These are phyloP conservation scores for Trypanosoma boissoni DNA, from an alignment of 208 protist species.

Conservation along the genomic window DNA sequence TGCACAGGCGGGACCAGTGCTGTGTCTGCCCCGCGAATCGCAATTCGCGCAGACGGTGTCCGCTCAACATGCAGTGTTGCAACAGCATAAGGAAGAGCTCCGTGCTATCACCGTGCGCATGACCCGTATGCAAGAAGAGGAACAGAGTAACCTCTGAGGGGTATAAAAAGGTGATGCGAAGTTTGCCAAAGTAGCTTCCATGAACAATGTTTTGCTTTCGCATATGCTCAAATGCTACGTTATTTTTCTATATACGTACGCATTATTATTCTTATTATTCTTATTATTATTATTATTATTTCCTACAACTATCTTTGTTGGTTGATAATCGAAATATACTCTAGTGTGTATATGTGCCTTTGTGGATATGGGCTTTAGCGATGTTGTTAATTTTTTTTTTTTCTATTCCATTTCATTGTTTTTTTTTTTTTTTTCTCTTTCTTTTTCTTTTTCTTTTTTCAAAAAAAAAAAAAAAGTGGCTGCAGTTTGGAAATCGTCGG, in stretches of 20 bases:
- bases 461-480: slow-evolving; percentile 2
- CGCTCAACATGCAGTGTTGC: slow-evolving; percentile 10
- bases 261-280: slow-evolving; percentile 1
- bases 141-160: no score
- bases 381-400: not conserved
- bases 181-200: no score
- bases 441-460: slow-evolving; percentile 9
- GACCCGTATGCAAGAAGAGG: slow-evolving; percentile 19
- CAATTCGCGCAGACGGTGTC: slow-evolving; percentile 20
- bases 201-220: no score
- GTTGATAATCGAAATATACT: not conserved
- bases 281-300: slow-evolving; percentile 17
- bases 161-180: no score
- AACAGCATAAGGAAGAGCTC: slow-evolving; percentile 18
- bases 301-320: slow-evolving; percentile 16
- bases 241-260: not conserved
- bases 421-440: slow-evolving; percentile 19
- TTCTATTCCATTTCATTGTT: slow-evolving; percentile 4
- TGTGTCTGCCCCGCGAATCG: slow-evolving; percentile 11
- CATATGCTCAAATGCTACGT: no score
- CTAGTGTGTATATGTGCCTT: slow-evolving; percentile 1
- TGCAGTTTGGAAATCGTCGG: not conserved
- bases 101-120: slow-evolving; percentile 25
- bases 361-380: not conserved
- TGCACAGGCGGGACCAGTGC: no score